phyloP scores from a whole-genome alignment of 2,329 filamentous ascomycete species.

The Mycosphaerella sp. region DNA sequence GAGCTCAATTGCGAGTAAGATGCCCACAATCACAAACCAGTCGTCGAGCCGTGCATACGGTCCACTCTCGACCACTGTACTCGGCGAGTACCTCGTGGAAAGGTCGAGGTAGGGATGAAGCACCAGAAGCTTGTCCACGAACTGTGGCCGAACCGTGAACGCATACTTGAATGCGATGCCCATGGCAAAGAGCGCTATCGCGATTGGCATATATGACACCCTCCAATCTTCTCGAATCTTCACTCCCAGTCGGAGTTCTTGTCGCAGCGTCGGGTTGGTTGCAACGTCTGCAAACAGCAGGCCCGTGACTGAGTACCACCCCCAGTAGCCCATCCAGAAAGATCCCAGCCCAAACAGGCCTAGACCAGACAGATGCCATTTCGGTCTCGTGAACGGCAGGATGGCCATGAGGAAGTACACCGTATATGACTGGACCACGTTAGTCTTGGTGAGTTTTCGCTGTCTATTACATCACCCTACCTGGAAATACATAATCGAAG shows the following conservation, averaged over 20 bases:
- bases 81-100: conserved; percentile 15
- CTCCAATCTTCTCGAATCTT: conserved; percentile 19
- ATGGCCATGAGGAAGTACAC: conserved; percentile 46
- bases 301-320: conserved; percentile 28
- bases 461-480: background rate
- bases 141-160: conserved; percentile 25
- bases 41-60: conserved; percentile 28
- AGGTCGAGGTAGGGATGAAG: conserved; percentile 28
- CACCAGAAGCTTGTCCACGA: conserved; percentile 23
- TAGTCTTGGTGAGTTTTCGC: background rate
- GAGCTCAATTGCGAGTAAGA: conserved; percentile 24
- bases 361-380: conserved; percentile 37
- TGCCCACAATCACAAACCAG: conserved; percentile 27
- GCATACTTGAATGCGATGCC: conserved; percentile 27
- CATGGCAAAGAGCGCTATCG: conserved; percentile 8
- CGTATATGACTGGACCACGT: conserved; percentile 35
- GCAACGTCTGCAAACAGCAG: conserved; percentile 26
- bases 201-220: conserved; percentile 21
- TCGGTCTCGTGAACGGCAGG: conserved; percentile 38
- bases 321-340: conserved; percentile 31
- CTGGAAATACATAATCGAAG: conserved; percentile 43
- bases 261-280: conserved; percentile 18
- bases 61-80: conserved; percentile 17
- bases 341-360: conserved; percentile 26
- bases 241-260: conserved; percentile 20